Conservation (phyloP, 73 alveolate genomes). For the Diophrys appendiculata region DNA sequence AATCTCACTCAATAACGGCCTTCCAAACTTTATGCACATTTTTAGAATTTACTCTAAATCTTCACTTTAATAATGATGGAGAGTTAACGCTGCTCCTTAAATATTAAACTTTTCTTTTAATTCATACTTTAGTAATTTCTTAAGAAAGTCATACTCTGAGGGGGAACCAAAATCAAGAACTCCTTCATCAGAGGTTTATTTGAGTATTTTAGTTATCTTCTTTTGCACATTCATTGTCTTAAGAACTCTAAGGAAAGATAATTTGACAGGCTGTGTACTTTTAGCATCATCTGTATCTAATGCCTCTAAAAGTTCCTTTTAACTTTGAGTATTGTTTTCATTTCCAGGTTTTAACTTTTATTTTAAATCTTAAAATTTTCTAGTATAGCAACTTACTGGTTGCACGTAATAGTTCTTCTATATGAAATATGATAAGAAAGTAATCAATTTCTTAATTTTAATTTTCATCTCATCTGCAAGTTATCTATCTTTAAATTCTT, state of each 20-base stretch:
- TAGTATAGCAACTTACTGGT: too few species aligned
- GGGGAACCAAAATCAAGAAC: too few species aligned
- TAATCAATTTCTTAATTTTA: conserved; percentile 7
- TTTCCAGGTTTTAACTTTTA: too few species aligned
- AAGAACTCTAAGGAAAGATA: too few species aligned
- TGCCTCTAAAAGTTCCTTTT: too few species aligned
- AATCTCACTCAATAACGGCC: conserved; percentile 30
- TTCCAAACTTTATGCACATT: conserved; percentile 5
- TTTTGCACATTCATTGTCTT: too few species aligned
- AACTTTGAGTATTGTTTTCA: too few species aligned
- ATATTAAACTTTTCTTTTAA: background rate
- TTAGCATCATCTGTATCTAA: too few species aligned
- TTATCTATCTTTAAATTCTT: conserved; percentile 8
- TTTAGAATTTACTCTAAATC: background rate
- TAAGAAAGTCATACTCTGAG: conserved; percentile 2
- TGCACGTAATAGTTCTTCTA: conserved; percentile 11
- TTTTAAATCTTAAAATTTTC: too few species aligned
- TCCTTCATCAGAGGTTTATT: too few species aligned
- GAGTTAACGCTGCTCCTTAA: background rate
- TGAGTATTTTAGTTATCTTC: too few species aligned
- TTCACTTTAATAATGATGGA: background rate
- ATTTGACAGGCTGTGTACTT: too few species aligned
- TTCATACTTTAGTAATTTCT: background rate
- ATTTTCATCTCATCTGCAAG: background rate
- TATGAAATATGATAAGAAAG: conserved; percentile 22